Base-by-base conservation (phyloP, 495 filamentous ascomycete genomes). In the Aspergillus conjunctus region DNA sequence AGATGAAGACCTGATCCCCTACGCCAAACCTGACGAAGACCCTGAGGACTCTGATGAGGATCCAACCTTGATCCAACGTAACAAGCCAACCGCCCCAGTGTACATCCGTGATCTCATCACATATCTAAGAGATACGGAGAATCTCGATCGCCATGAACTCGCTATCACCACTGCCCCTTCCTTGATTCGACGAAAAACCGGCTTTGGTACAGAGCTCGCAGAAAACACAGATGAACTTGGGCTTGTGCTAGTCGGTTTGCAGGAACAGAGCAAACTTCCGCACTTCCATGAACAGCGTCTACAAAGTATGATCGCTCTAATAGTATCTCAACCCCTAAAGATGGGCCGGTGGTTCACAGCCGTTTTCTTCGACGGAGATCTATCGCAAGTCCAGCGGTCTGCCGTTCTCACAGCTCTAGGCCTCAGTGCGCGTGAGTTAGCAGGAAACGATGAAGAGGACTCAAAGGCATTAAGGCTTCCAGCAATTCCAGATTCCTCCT, bases 1-100 rank as follows among this genome's bases (percentile, higher is more conserved):
- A 58, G 85, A 91, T 54, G 87, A 91, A 10, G 91, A 91, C 58
- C 76, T 98, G 0, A 78, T 85, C 11, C 87, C 91, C 4, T 98
- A 97, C 68, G 86, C 83, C 31, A 97, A 97, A 68, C 92, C 93
- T 0, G 94, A 96, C 69, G 93, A 90, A n/a, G 95, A 99, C 66
- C 80, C 83, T 3, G 89, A 92, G 58, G 95, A 98, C 71, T 90
- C 88, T 0, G 92, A 96, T 56, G 93, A 97, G 26, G 95, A 99
- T 68, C 87, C 95, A 14, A 96, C 91, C 0, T 74, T 95, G 34
- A 79, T 98, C 43, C 85, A 87, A 53, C 84, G 93, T 39, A 84
- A 91, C 69, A 96, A 92, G 63, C 88, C 90, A 41, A 88, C 84
- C 45, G 85, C 93, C 11, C 95, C 93, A 26, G 92, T 97, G 80